phyloP scores from a whole-genome alignment of 306 rosid genomes.

The Sicyos edulis region DNA sequence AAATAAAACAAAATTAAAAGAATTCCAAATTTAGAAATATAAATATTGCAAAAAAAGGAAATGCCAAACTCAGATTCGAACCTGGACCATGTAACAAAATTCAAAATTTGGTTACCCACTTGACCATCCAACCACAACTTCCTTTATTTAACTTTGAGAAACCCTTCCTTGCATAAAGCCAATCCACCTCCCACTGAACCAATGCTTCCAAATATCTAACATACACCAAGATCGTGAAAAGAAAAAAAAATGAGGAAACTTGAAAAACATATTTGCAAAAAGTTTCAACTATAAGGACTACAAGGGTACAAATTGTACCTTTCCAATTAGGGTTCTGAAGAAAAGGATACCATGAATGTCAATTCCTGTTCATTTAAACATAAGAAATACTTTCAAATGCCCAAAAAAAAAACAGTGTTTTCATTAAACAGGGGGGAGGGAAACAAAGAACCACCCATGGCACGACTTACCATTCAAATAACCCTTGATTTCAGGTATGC shows the following conservation, averaged over 20 bases:
- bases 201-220: conserved; percentile 91
- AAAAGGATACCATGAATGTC: conserved; percentile 84
- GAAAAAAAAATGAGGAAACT: conserved; percentile 15
- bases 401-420: no score
- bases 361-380: conserved; percentile 48
- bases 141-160: no score
- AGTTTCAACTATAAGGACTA: conserved; percentile 15
- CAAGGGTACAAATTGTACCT: conserved; percentile 58
- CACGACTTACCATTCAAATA: conserved; percentile 75
- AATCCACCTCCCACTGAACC: conserved; percentile 98
- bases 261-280: conserved; percentile 1
- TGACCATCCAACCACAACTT: no score
- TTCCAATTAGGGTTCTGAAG: conserved; percentile 92
- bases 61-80: no score
- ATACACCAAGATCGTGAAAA: conserved; percentile 18
- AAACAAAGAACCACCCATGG: not conserved
- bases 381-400: conserved; percentile 28
- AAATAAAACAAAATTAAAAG: no score
- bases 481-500: conserved; percentile 98
- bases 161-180: conserved; percentile 95
- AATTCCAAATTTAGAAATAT: no score
- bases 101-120: no score
- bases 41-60: no score
- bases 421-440: no score
- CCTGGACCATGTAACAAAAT: no score